A percentile compares a stretch with the other conserved stretches of the same genome.
These are phyloP conservation scores for Hippophae tibetana DNA, from an alignment of 306 rosid genomes.

Conservation along the genomic window DNA sequence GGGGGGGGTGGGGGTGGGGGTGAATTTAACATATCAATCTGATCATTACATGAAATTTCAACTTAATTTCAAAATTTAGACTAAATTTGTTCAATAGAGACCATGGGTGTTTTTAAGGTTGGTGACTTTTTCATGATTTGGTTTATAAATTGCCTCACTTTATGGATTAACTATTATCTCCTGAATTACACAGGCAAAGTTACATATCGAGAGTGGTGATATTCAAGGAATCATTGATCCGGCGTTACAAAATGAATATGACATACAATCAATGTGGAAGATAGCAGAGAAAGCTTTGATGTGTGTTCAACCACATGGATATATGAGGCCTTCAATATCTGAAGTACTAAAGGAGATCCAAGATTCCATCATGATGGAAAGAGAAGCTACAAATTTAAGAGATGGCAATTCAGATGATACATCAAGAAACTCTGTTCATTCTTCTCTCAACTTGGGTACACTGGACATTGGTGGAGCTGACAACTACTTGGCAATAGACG, in stretches of 20 bases:
- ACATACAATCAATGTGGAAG: slow-evolving; percentile 97
- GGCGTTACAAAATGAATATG: slow-evolving; percentile 42
- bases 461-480: slow-evolving; percentile 58
- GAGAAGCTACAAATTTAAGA: slow-evolving; percentile 36
- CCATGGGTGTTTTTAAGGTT: too few relatives aligned
- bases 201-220: slow-evolving; percentile 87
- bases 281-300: slow-evolving; percentile 95
- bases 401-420: slow-evolving; percentile 64
- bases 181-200: slow-evolving; percentile 49
- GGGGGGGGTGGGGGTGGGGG: too few relatives aligned
- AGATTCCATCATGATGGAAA: slow-evolving; percentile 77
- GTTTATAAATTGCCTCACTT: too few relatives aligned
- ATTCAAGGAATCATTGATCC: slow-evolving; percentile 94
- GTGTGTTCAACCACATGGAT: slow-evolving; percentile 89
- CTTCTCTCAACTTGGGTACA: slow-evolving; percentile 58
- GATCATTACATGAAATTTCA: too few relatives aligned
- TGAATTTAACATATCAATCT: too few relatives aligned
- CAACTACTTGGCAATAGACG: slow-evolving; percentile 63
- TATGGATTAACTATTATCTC: neutral
- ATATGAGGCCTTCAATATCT: slow-evolving; percentile 82
- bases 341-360: slow-evolving; percentile 97
- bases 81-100: too few relatives aligned
- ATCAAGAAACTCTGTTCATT: slow-evolving; percentile 54
- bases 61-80: too few relatives aligned
- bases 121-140: too few relatives aligned